Percentiles rank a stretch among this genome's conserved stretches.
These are phyloP conservation scores for Podospora didyma DNA, from an alignment of 495 filamentous ascomycete species.

Conservation along the genomic window DNA sequence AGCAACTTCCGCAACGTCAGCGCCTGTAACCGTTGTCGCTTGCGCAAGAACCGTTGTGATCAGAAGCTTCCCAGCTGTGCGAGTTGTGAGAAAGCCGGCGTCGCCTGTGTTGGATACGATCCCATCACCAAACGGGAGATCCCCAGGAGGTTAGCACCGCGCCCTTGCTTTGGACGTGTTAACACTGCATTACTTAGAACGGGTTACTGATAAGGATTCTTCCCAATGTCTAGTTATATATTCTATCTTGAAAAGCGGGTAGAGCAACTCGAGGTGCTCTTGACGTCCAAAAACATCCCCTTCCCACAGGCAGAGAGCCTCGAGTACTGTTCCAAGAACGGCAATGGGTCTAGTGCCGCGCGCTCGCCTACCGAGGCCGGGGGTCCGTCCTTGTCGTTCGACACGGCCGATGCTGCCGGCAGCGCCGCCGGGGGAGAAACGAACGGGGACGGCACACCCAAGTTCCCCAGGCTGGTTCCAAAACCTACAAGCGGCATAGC, in stretches of 20 bases:
- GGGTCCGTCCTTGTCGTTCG: slow-evolving; percentile 14
- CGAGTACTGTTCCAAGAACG: slow-evolving; percentile 60
- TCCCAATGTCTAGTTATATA: no score
- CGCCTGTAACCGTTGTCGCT: slow-evolving; percentile 87
- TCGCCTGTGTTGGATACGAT: slow-evolving; percentile 91
- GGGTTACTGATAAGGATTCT: no score
- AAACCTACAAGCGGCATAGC: slow-evolving; percentile 62
- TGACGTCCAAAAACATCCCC: slow-evolving; percentile 63
- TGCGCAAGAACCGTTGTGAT: slow-evolving; percentile 93
- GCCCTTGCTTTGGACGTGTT: no score
- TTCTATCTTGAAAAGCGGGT: slow-evolving; percentile 89
- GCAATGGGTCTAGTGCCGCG: slow-evolving; percentile 38
- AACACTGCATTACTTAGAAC: no score
- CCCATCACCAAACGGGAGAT: slow-evolving; percentile 94
- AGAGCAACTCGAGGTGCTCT: slow-evolving; percentile 73
- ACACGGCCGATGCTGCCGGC: slow-evolving; percentile 23
- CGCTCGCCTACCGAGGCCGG: slow-evolving; percentile 39
- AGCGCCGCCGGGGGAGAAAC: slow-evolving; percentile 33
- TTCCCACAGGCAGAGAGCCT: slow-evolving; percentile 75
- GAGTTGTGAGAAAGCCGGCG: slow-evolving; percentile 83
- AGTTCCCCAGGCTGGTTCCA: slow-evolving; percentile 56
- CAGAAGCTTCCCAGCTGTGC: slow-evolving; percentile 86
- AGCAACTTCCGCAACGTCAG: slow-evolving; percentile 85
- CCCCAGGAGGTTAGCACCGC: no score
- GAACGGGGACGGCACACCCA: slow-evolving; percentile 23